Percentiles rank a stretch among this genome's conserved stretches.
Conservation (phyloP, 208 protist genomes). For the Trypanosoma cruzi region DNA sequence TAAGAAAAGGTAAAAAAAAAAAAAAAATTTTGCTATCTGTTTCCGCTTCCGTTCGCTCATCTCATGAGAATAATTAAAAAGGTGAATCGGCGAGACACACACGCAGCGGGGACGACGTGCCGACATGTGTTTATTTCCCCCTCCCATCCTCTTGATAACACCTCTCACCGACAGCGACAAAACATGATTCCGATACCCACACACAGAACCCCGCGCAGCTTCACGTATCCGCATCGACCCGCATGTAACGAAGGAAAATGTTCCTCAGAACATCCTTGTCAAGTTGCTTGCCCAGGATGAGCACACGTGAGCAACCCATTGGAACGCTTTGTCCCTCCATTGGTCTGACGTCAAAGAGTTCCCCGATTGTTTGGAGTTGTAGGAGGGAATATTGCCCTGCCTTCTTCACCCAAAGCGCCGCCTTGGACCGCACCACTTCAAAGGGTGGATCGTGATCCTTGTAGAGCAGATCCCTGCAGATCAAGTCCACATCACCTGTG, state of each 20-base stretch:
- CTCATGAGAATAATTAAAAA: too few relatives aligned
- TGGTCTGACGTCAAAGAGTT: conserved; percentile 77
- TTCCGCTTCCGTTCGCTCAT: too few relatives aligned
- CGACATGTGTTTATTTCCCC: not conserved
- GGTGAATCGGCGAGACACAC: too few relatives aligned
- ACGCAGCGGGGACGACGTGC: too few relatives aligned
- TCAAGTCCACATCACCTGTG: conserved; percentile 55
- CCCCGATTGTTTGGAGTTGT: conserved; percentile 87
- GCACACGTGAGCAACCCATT: conserved; percentile 60
- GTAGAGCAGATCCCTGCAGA: conserved; percentile 83
- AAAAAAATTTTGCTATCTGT: too few relatives aligned
- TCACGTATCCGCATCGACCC: not conserved
- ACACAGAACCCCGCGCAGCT: not conserved
- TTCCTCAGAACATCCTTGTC: conserved; percentile 55
- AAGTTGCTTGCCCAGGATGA: conserved; percentile 74
- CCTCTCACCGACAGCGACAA: too few relatives aligned
- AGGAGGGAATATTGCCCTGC: conserved; percentile 58
- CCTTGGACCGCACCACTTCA: conserved; percentile 90
- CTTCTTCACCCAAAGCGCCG: conserved; percentile 78
- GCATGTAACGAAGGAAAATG: conserved; percentile 71
- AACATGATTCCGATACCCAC: too few relatives aligned
- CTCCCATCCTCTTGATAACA: not conserved
- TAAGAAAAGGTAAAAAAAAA: too few relatives aligned
- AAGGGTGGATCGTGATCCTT: conserved; percentile 59
- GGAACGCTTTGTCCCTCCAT: conserved; percentile 83